phyloP scores from a whole-genome alignment of 2,329 filamentous ascomycete genomes.

The Colletotrichum cordylinicola region DNA sequence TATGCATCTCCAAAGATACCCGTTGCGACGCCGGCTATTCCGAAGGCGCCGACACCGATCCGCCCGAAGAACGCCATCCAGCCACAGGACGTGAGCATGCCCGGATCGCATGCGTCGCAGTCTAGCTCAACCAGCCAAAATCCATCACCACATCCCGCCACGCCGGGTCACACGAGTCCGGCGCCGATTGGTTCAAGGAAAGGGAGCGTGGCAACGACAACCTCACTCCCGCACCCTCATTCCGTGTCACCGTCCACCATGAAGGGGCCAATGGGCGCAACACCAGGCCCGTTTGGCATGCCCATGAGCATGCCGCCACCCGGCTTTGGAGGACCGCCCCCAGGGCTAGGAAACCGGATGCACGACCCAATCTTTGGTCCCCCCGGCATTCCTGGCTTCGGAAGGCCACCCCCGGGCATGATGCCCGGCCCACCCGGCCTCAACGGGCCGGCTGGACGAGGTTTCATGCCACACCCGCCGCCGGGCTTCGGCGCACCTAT shows the following conservation, averaged over 20 bases:
- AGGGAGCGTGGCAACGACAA: conserved; percentile 31
- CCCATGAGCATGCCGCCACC: conserved; percentile 64
- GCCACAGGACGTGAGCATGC: conserved; percentile 75
- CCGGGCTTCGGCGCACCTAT: conserved; percentile 59
- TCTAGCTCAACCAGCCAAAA: conserved; percentile 62
- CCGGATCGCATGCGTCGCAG: conserved; percentile 74
- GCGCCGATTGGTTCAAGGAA: conserved; percentile 70
- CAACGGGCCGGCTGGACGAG: conserved; percentile 47
- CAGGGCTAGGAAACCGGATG: conserved; percentile 47
- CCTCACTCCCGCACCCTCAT: conserved; percentile 42
- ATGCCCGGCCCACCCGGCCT: conserved; percentile 59
- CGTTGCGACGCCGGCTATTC: conserved; percentile 79
- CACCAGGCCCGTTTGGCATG: conserved; percentile 57
- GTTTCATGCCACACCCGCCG: conserved; percentile 49
- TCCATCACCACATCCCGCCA: conserved; percentile 64
- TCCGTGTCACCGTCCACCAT: conserved; percentile 68
- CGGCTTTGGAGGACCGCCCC: conserved; percentile 43
- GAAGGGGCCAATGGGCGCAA: conserved; percentile 42
- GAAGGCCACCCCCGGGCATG: conserved; percentile 48
- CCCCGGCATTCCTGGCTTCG: conserved; percentile 38
- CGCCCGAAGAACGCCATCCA: conserved; percentile 80
- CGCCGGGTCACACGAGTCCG: conserved; percentile 70
- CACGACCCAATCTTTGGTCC: conserved; percentile 55
- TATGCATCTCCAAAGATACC: conserved; percentile 81
- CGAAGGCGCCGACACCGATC: conserved; percentile 82